phyloP scores from a whole-genome alignment of 495 filamentous ascomycete genomes.

The Astrothelium macrocarpum region DNA sequence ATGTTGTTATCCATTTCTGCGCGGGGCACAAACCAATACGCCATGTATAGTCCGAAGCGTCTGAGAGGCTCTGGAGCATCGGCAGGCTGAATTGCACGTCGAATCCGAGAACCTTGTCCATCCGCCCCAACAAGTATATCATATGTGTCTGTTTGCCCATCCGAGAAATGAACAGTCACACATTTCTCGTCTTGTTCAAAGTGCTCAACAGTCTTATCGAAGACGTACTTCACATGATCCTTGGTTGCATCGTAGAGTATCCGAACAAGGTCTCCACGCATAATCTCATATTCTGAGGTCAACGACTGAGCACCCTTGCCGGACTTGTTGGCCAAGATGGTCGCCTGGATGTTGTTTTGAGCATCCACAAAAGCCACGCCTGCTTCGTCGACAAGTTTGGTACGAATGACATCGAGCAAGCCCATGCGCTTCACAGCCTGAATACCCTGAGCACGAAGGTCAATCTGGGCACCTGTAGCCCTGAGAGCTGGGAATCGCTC shows the following conservation, averaged over 20 bases:
- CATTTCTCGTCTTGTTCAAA: constrained; percentile 14
- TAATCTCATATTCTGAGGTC: constrained; percentile 40
- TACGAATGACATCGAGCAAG: constrained; percentile 25
- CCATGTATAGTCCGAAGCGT: constrained; percentile 14
- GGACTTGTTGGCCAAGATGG: constrained; percentile 28
- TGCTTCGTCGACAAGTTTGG: constrained; percentile 25
- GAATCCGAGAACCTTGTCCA: constrained; percentile 18
- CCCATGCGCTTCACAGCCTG: constrained; percentile 35
- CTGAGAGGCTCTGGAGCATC: constrained; percentile 3
- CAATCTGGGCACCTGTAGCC: constrained; percentile 33
- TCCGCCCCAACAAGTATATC: constrained; percentile 25
- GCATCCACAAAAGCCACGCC: constrained; percentile 32
- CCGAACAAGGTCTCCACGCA: constrained; percentile 36
- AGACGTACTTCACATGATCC: constrained; percentile 29
- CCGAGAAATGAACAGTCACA: constrained; percentile 18
- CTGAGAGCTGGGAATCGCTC: constrained; percentile 33
- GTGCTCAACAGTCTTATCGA: constrained; percentile 21
- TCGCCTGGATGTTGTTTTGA: constrained; percentile 18
- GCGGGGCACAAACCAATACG: constrained; percentile 19
- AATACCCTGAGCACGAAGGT: constrained; percentile 35
- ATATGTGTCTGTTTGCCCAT: constrained; percentile 13
- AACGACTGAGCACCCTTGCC: constrained; percentile 28
- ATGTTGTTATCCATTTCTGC: constrained; percentile 29
- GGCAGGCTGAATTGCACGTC: constrained; percentile 9
- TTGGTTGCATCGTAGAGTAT: constrained; percentile 31